A percentile compares a stretch with the other conserved stretches of the same genome.
Evolutionary conservation across 2,329 filamentous ascomycete species (phyloP).

Genomic region (Hypoxylon sp.): DNA sequence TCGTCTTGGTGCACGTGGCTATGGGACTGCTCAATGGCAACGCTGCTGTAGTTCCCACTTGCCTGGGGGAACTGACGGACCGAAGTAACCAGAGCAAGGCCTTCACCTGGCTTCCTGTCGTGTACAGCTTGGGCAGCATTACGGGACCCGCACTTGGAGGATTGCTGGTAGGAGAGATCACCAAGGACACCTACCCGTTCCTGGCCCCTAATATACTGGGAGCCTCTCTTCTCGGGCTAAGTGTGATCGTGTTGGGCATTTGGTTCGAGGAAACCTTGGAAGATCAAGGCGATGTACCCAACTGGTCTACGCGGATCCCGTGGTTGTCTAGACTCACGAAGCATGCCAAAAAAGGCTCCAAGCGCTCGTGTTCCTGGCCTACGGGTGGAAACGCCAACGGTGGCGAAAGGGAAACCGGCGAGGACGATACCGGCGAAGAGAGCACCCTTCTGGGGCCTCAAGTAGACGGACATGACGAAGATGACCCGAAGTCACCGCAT

Average conservation of each 20-base stretch:
- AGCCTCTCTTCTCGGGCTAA: constrained; percentile 73
- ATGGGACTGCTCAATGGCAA: constrained; percentile 98
- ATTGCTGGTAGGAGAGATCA: constrained; percentile 72
- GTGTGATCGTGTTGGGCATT: constrained; percentile 76
- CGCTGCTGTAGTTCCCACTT: constrained; percentile 91
- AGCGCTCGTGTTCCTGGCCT: constrained; percentile 40
- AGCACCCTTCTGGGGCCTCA: constrained; percentile 36
- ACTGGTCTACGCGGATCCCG: constrained; percentile 45
- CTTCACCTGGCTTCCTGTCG: constrained; percentile 92
- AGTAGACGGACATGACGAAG: constrained; percentile 54
- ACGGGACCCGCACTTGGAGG: constrained; percentile 93
- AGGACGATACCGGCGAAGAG: constrained; percentile 36
- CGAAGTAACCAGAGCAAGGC: constrained; percentile 91
- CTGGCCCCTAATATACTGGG: constrained; percentile 83
- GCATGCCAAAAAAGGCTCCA: constrained; percentile 29
- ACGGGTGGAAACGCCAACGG: constrained; percentile 33
- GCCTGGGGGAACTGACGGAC: constrained; percentile 93
- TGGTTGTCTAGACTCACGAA: constrained; percentile 44
- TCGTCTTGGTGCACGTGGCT: constrained; percentile 82
- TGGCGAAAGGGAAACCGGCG: constrained; percentile 37
- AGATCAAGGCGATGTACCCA: constrained; percentile 38
- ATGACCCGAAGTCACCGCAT: constrained; percentile 51
- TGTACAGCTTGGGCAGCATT: constrained; percentile 95
- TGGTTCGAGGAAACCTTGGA: constrained; percentile 90
- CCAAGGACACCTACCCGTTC: constrained; percentile 76